A percentile compares a stretch with the other conserved stretches of the same genome.
These are phyloP conservation scores for Leishmania martiniquensis DNA, from an alignment of 208 protist genomes.

Conservation along the genomic window DNA sequence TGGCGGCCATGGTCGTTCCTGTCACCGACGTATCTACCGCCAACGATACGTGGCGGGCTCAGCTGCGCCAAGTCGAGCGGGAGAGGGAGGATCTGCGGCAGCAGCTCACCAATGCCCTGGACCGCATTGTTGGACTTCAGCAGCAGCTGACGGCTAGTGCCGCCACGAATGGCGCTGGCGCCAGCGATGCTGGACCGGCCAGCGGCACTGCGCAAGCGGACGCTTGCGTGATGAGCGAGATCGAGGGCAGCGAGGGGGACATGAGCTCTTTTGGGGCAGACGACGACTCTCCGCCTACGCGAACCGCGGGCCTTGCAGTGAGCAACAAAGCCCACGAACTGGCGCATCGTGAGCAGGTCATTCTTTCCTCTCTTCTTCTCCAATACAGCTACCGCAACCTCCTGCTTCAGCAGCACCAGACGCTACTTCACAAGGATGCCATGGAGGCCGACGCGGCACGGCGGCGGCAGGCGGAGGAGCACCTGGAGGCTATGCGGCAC, in stretches of 20 bases:
- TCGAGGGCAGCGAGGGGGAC: constrained; percentile 17
- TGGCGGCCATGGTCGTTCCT: constrained; percentile 41
- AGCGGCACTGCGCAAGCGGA: constrained; percentile 5
- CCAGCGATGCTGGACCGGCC: neutral
- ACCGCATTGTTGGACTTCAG: constrained; percentile 27
- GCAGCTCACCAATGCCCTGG: constrained; percentile 47
- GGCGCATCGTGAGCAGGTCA: constrained; percentile 34
- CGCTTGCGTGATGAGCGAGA: neutral
- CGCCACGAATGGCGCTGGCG: neutral
- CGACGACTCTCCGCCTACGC: neutral
- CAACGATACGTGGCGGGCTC: constrained; percentile 47
- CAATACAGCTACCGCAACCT: constrained; percentile 67
- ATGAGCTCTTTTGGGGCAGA: neutral
- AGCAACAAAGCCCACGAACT: constrained; percentile 28
- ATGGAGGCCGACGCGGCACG: constrained; percentile 26
- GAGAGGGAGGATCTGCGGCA: constrained; percentile 59
- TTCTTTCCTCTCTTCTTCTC: constrained; percentile 57
- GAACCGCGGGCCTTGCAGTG: neutral
- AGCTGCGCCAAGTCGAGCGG: constrained; percentile 63
- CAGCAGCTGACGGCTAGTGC: constrained; percentile 18
- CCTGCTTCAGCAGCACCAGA: constrained; percentile 65
- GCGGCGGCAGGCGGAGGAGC: constrained; percentile 26
- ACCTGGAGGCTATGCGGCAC: constrained; percentile 18
- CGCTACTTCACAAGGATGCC: constrained; percentile 39
- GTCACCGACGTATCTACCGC: constrained; percentile 31